Percentiles rank a stretch among this genome's conserved stretches.
Evolutionary conservation across 768 basidiomycete species (phyloP).

Genomic region (Russula emetica): DNA sequence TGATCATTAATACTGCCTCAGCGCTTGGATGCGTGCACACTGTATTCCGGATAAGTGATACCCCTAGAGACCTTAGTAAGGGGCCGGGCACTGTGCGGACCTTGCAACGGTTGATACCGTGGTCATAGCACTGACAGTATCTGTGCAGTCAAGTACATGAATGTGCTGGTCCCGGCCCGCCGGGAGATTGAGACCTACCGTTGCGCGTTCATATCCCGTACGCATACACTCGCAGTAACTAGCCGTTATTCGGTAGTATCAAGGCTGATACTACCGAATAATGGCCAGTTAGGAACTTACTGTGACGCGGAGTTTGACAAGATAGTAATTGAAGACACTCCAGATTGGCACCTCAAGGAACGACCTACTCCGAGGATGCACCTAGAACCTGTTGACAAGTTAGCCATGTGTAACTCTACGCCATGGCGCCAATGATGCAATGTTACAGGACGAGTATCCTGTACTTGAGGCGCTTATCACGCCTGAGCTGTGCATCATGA

Average conservation of each 20-base stretch:
- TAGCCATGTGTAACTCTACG: background rate
- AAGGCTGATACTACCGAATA: no score
- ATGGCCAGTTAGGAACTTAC: no score
- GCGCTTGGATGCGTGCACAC: background rate
- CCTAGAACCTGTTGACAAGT: background rate
- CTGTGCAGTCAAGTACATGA: background rate
- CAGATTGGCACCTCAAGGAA: background rate
- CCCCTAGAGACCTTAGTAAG: background rate
- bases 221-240: background rate
- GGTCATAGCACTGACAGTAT: background rate
- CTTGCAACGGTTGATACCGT: background rate
- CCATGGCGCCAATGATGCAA: background rate
- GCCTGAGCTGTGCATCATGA: background rate
- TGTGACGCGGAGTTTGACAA: background rate
- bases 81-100: background rate
- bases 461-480: background rate
- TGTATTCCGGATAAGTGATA: background rate
- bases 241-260: background rate
- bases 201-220: background rate
- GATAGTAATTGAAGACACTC: no score
- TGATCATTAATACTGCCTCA: conserved; percentile 1
- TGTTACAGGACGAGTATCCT: background rate
- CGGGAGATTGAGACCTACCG: background rate
- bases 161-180: background rate
- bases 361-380: background rate